These are phyloP conservation scores for Gastrolobium bilobum DNA, from an alignment of 306 rosid genomes.

Conservation along the genomic window DNA sequence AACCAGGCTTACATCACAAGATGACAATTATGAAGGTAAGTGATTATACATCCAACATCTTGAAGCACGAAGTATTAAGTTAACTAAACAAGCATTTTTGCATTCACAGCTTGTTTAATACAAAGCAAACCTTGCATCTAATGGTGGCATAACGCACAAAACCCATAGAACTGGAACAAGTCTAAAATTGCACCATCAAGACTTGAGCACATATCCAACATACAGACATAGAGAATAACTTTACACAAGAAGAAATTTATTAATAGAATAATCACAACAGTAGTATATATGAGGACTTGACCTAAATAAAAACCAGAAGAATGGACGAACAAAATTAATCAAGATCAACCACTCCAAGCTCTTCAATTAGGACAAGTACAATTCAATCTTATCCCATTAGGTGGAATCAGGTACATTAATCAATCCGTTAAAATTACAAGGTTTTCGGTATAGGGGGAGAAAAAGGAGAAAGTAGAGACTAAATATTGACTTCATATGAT, in stretches of 20 bases:
- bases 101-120: not conserved
- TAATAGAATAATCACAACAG: slow-evolving; percentile 18
- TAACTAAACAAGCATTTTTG: slow-evolving; percentile 35
- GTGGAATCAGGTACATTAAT: not conserved
- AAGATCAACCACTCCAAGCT: not conserved
- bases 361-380: slow-evolving; percentile 3
- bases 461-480: no score
- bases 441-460: no score
- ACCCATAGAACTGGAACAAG: slow-evolving; percentile 12
- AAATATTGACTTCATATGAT: no score
- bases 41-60: slow-evolving; percentile 38
- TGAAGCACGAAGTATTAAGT: not conserved
- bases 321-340: not conserved
- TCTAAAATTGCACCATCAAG: slow-evolving; percentile 8
- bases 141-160: slow-evolving; percentile 36
- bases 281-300: not conserved
- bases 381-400: not conserved
- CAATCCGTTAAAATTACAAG: not conserved
- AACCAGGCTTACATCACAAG: slow-evolving; percentile 31
- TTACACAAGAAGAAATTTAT: slow-evolving; percentile 5
- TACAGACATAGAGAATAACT: not conserved
- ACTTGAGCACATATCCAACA: slow-evolving; percentile 15
- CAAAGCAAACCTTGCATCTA: slow-evolving; percentile 20
- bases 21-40: slow-evolving; percentile 11
- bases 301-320: not conserved